Evolutionary conservation across 2,329 filamentous ascomycete species (phyloP), one percentile per base, ranked within the genome.

Genomic region (Phyllosticta capitalensis): DNA sequence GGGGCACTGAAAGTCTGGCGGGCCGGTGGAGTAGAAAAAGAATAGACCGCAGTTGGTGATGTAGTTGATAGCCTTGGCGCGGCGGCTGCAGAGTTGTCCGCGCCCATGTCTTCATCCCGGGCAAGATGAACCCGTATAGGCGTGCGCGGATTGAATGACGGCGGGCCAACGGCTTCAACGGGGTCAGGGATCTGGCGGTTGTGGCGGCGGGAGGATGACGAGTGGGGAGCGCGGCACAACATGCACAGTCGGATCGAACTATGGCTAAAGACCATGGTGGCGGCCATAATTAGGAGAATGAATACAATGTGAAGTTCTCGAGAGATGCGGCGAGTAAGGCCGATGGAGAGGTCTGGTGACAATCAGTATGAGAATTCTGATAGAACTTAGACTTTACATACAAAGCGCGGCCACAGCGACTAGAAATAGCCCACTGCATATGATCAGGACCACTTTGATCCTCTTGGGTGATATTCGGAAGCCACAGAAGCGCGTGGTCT

Each of bases 191-290:
- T 79, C 52, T 80, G 76, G 12, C 76, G 77, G 59, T 30, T 53
- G 55, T 12, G 49, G 56, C 78, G 71, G 45, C 63, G 67, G 54
- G 60, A 52, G 45, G 65, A 62, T 52, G 56, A 24, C 2, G 64
- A 4, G 78, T 56, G 53, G 12, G 17, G 59, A 38, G 79, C 80
- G 58, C 85, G 73, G 14, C 87, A 72, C 54, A 88, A 72, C 73
- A 95, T 81, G 71, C 83, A 86, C 3, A 95, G 79, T 19, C 88
- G 84, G 60, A 94, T 82, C 17, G 94, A 75, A 50, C 85, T 83
- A 72, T 95, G 89, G 67, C 84, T 87, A 78, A 95, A 94, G 74
- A 95, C 84, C 64, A 92, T 83, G 1, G 87, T 85, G 33, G 86
- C 81, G 56, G 86, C 77, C 56, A 95, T 75, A 60, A 95, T 86